Evolutionary conservation across 805 yeast genomes (phyloP).

Genomic region (Candida maesae): DNA sequence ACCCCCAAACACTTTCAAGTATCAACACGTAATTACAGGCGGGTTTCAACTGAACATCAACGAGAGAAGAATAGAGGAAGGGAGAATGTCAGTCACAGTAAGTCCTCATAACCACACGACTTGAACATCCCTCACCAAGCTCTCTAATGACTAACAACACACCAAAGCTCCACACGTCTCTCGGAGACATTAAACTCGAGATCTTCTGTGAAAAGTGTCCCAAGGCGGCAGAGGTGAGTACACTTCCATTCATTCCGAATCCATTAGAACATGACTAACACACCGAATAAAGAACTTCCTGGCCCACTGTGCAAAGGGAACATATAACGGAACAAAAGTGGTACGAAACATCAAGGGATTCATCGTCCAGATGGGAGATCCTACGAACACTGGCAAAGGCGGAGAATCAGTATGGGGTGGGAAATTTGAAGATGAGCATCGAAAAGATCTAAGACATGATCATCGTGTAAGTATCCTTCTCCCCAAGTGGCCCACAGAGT

Average conservation of each 20-base stretch:
- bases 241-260: background rate
- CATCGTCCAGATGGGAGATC: constrained; percentile 88
- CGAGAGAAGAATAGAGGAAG: no score
- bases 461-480: constrained; percentile 57
- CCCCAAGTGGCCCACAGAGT: no score
- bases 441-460: constrained; percentile 56
- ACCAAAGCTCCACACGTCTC: constrained; percentile 37
- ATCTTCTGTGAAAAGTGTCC: constrained; percentile 38
- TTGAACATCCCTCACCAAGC: no score
- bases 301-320: constrained; percentile 43
- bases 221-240: constrained; percentile 33
- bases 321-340: constrained; percentile 49
- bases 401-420: constrained; percentile 82
- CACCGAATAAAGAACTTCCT: constrained; percentile 33
- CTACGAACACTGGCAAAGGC: constrained; percentile 70
- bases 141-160: no score
- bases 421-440: constrained; percentile 75
- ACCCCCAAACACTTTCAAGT: no score
- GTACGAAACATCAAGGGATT: constrained; percentile 69
- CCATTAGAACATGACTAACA: background rate
- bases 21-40: no score
- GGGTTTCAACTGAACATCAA: no score
- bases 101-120: no score
- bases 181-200: constrained; percentile 37
- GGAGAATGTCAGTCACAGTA: no score